Base-by-base conservation (phyloP, 108 stramenopile species). In the Aurantiochytrium sp. region DNA sequence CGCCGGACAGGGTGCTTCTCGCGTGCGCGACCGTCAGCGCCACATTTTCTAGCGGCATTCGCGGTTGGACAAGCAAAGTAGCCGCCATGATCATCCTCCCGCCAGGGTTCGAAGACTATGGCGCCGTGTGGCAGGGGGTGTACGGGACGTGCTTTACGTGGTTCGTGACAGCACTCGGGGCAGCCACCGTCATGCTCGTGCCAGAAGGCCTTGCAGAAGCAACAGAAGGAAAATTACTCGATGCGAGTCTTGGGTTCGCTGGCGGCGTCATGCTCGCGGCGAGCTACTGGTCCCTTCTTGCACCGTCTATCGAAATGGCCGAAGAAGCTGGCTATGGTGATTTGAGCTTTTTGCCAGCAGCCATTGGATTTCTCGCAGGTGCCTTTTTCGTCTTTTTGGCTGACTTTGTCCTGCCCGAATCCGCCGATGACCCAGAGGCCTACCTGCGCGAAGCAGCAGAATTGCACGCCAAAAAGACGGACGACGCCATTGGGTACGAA, bases 121-220 rank as follows among this genome's bases (percentile, higher is more conserved):
- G 58, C 16, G 60, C 88, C 4, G 44, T 60, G 59, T n/a, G 59
- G 35, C 59, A 64, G 43, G 88, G 59, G 21, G 12, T 88, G 58
- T 60, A 53, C n/a, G 88, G 59, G 60, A 88, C 88, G 35, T 60
- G 88, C 60, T 88, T 88, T 60, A 88, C 88, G 43, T 88, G 88
- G 88, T 43, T 44, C 25, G 88, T 88, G 59, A 88, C 88, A n/a
- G 88, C 88, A 18, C 6, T 25, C 23, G 88, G 88, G 21, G 59
- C 88, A 23, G 88, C 88, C 21, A 18, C 60, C 25, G 88, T 88
- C 28, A n/a, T 88, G 21, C n/a, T 88, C 14, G 59, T 88, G 19
- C 88, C 88, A 8, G 10, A 21, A 28, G 88, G 49, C 18, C 21
- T 83, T 23, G 16, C 73, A 25, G 88, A 88, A 47, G 4, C 43